phyloP scores from a whole-genome alignment of 805 yeast genomes.

The Debaryomyces hansenii region DNA sequence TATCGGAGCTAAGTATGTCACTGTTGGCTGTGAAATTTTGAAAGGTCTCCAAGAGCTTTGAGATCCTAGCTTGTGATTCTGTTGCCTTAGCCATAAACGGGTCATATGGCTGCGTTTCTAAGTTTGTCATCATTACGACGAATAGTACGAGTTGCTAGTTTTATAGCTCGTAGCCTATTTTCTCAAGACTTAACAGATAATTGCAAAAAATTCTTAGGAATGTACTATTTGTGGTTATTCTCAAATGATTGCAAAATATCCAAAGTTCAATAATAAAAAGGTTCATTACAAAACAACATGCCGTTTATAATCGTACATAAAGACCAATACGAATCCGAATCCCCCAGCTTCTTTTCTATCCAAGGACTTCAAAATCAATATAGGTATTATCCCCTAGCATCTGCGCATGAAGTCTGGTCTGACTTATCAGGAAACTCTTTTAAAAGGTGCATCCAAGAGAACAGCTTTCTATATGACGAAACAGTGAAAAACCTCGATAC shows the following conservation, averaged over 20 bases:
- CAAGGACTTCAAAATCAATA: neutral
- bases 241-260: neutral
- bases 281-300: no score
- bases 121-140: no score
- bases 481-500: neutral
- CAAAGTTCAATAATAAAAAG: neutral
- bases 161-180: no score
- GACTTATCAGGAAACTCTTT: slow-evolving; percentile 1
- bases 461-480: slow-evolving; percentile 3
- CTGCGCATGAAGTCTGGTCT: slow-evolving; percentile 5
- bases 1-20: slow-evolving; percentile 4
- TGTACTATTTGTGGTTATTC: neutral
- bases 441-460: neutral
- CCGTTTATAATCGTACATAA: no score
- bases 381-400: slow-evolving; percentile 9
- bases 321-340: neutral
- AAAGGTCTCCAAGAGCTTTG: slow-evolving; percentile 5
- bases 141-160: no score
- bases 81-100: slow-evolving; percentile 4
- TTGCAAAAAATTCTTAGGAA: no score
- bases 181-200: no score
- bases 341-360: neutral
- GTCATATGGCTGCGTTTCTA: neutral
- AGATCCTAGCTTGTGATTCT: neutral
- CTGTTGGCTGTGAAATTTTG: neutral